These are phyloP conservation scores for Nannizzia gypsea DNA, from an alignment of 2,329 filamentous ascomycete genomes.

Conservation along the genomic window DNA sequence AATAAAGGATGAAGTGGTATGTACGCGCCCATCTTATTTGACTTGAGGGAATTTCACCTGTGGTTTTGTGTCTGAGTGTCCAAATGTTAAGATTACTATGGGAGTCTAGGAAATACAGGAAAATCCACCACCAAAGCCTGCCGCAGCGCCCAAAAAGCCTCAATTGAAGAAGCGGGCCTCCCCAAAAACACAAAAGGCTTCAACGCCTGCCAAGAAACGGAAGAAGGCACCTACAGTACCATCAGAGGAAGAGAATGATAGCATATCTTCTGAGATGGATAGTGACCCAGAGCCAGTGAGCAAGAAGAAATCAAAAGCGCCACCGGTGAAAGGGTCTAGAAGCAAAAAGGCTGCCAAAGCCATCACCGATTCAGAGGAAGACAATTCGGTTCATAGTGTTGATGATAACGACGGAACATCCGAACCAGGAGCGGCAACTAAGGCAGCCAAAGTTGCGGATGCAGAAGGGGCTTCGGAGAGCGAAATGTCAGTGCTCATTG, in stretches of 20 bases:
- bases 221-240: conserved; percentile 22
- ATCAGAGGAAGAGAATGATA: conserved; percentile 14
- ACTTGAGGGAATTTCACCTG: background rate
- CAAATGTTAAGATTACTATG: background rate
- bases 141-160: conserved; percentile 13
- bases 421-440: conserved; percentile 6
- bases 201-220: conserved; percentile 25
- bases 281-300: background rate
- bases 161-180: conserved; percentile 23
- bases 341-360: conserved; percentile 11
- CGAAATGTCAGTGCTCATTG: conserved; percentile 64
- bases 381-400: conserved; percentile 11
- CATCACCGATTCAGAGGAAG: conserved; percentile 4
- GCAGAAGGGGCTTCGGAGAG: conserved; percentile 38
- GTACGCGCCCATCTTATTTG: conserved; percentile 7
- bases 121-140: conserved; percentile 12
- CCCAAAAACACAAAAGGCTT: conserved; percentile 9
- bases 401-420: conserved; percentile 8
- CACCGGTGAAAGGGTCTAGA: background rate
- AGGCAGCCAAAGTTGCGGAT: conserved; percentile 3
- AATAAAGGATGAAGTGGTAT: conserved; percentile 43
- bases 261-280: conserved; percentile 12
- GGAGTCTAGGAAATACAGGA: background rate
- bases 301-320: conserved; percentile 5
- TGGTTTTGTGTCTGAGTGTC: background rate